Conservation (phyloP, 2,329 filamentous ascomycete species). For the Tolypocladium ophioglossoides region DNA sequence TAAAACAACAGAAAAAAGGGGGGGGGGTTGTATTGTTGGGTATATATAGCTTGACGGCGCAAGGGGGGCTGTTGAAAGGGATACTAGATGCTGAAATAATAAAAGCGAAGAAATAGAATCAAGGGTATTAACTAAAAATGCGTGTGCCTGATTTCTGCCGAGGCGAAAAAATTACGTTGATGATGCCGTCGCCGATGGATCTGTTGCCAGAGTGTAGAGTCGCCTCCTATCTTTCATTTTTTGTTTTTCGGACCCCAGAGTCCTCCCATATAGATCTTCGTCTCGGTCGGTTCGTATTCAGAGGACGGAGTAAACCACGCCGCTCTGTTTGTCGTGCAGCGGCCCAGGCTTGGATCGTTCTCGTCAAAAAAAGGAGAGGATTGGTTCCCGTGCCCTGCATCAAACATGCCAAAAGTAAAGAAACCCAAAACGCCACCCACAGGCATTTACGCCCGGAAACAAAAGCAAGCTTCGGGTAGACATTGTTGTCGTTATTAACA, state of each 20-base stretch:
- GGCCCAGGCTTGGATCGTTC: not conserved
- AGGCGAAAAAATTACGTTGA: not conserved
- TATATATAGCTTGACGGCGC: not conserved
- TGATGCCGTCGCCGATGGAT: conserved; percentile 14
- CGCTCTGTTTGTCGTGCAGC: not conserved
- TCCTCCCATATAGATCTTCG: conserved; percentile 4
- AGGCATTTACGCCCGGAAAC: not conserved
- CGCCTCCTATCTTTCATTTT: conserved; percentile 10
- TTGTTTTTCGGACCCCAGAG: not conserved
- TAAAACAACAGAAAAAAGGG: too few species aligned
- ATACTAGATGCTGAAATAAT: not conserved
- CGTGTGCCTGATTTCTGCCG: not conserved
- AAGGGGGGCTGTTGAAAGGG: not conserved
- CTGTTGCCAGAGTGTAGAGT: conserved; percentile 23
- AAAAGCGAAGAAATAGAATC: conserved; percentile 4
- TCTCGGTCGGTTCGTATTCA: not conserved
- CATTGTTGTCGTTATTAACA: not conserved
- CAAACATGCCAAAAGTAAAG: not conserved
- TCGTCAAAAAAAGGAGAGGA: not conserved
- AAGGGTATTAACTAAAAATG: conserved; percentile 7
- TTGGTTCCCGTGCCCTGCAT: not conserved
- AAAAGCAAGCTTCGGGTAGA: conserved; percentile 4
- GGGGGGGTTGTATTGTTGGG: not conserved
- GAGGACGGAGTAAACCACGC: not conserved
- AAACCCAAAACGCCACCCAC: conserved; percentile 6